Conservation (phyloP, 108 stramenopile species). For the Skeletonema costatum region DNA sequence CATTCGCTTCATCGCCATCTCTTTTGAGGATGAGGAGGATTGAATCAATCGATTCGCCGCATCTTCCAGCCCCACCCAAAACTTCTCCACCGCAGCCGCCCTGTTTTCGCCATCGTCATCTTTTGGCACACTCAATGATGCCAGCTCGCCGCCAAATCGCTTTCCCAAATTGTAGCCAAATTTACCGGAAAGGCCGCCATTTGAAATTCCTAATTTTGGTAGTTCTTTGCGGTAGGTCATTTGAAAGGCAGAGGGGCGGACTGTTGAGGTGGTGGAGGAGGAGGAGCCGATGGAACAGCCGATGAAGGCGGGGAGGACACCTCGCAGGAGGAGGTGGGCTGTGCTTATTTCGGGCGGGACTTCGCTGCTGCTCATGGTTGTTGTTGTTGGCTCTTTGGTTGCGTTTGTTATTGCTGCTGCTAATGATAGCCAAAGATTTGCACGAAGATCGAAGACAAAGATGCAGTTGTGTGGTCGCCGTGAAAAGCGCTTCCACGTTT, state of each 20-base stretch:
- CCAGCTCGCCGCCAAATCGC: slow-evolving; percentile 49
- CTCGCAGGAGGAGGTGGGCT: slow-evolving; percentile 66
- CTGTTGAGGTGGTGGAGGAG: neutral
- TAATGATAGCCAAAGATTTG: too few species aligned
- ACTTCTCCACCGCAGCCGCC: slow-evolving; percentile 29
- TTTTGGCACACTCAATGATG: slow-evolving; percentile 18
- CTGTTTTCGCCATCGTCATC: slow-evolving; percentile 24
- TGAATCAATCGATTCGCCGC: slow-evolving; percentile 57
- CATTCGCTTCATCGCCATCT: neutral
- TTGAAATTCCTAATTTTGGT: slow-evolving; percentile 4
- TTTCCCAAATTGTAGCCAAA: slow-evolving; percentile 62
- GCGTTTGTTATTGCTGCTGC: too few species aligned
- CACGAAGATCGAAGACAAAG: too few species aligned
- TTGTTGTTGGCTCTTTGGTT: too few species aligned
- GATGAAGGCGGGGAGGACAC: slow-evolving; percentile 55
- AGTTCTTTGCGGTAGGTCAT: slow-evolving; percentile 78
- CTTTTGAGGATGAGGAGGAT: too few species aligned
- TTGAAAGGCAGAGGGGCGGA: slow-evolving; percentile 57
- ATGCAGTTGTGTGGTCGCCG: too few species aligned
- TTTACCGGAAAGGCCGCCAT: slow-evolving; percentile 59
- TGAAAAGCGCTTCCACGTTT: too few species aligned
- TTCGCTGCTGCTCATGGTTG: slow-evolving; percentile 1
- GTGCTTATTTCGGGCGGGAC: slow-evolving; percentile 58
- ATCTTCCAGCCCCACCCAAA: slow-evolving; percentile 50
- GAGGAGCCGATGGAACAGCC: slow-evolving; percentile 44